Conservation (phyloP, 768 basidiomycete genomes). For the Termitomyces sp. region DNA sequence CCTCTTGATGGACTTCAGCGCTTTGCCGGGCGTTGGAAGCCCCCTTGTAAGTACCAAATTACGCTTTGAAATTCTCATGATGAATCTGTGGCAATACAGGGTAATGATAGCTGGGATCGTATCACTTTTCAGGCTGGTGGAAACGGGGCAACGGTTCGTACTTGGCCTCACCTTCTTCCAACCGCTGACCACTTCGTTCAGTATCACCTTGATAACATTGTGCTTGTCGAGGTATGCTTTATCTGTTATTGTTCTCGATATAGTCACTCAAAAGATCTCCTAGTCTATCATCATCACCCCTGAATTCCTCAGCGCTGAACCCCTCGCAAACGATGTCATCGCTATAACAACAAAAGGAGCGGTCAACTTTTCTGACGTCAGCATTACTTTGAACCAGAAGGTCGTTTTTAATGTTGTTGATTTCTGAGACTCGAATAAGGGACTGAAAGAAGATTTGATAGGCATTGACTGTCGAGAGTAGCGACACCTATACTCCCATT, state of each 20-base stretch:
- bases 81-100: slow-evolving; percentile 18
- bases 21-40: slow-evolving; percentile 39
- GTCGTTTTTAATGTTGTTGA: slow-evolving; percentile 21
- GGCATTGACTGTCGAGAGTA: slow-evolving; percentile 31
- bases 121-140: slow-evolving; percentile 45
- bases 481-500: slow-evolving; percentile 36
- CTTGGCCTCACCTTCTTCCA: neutral
- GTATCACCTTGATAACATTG: slow-evolving; percentile 52
- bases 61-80: neutral
- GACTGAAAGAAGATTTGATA: slow-evolving; percentile 12
- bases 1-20: slow-evolving; percentile 43
- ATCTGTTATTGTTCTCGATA: neutral
- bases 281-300: slow-evolving; percentile 44
- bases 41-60: slow-evolving; percentile 26
- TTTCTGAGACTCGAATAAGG: neutral
- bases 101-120: slow-evolving; percentile 45
- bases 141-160: slow-evolving; percentile 40
- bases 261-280: neutral
- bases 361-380: slow-evolving; percentile 38
- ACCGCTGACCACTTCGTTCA: slow-evolving; percentile 10
- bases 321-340: slow-evolving; percentile 42
- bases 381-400: slow-evolving; percentile 35
- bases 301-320: slow-evolving; percentile 50
- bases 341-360: slow-evolving; percentile 47
- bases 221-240: slow-evolving; percentile 36